Evolutionary conservation across 208 protist genomes (phyloP).

Genomic region (Wallacemonas rigidus): DNA sequence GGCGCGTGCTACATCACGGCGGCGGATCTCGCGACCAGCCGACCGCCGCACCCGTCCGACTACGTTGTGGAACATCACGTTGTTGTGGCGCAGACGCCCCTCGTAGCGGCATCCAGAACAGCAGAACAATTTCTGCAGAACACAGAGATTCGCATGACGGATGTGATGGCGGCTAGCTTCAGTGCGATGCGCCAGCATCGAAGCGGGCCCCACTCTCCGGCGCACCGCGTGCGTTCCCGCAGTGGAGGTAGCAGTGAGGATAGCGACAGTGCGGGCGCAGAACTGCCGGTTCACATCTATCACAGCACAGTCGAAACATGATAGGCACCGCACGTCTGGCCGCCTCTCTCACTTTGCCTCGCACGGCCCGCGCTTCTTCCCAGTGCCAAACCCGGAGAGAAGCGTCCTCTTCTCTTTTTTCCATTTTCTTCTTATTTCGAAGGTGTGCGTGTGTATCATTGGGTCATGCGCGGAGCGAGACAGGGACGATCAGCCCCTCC

Average conservation of each 20-base stretch:
- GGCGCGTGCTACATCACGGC: conserved; percentile 41
- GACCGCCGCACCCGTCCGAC: background rate
- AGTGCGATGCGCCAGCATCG: conserved; percentile 28
- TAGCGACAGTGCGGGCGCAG: conserved; percentile 1
- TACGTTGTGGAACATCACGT: conserved; percentile 37
- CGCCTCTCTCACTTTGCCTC: no score
- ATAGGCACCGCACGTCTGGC: background rate
- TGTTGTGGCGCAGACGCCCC: conserved; percentile 30
- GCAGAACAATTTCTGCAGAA: conserved; percentile 17
- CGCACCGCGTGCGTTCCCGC: no score
- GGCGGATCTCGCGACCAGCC: conserved; percentile 18
- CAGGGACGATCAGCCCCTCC: no score
- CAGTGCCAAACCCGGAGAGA: no score
- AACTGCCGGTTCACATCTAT: background rate
- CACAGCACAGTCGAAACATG: conserved; percentile 24
- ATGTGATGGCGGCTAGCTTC: conserved; percentile 46
- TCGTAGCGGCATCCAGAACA: conserved; percentile 4
- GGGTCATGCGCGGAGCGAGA: no score
- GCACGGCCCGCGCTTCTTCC: no score
- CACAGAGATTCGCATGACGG: conserved; percentile 30
- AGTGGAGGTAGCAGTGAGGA: background rate
- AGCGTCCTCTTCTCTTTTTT: no score
- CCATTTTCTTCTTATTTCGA: no score
- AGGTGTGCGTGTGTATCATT: no score
- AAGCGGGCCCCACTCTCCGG: background rate